These are phyloP conservation scores for Gracilaria vermiculophylla DNA, from an alignment of 23 red algal species.

Conservation along the genomic window DNA sequence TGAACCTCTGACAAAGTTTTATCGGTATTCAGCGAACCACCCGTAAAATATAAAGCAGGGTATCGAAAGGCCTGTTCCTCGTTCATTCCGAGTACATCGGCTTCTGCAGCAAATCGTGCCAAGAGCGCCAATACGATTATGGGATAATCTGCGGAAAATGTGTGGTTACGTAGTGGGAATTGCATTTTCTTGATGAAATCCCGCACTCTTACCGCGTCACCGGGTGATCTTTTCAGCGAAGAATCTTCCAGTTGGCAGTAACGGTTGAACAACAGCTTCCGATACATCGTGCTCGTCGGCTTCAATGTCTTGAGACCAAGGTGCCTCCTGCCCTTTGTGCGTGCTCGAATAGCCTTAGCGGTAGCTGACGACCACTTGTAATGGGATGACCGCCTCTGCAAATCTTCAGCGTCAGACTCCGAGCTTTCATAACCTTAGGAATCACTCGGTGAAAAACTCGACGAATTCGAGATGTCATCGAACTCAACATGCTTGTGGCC, in stretches of 20 bases:
- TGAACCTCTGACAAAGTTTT: background rate
- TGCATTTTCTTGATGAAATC: slow-evolving; percentile 3
- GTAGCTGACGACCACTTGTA: too few relatives aligned
- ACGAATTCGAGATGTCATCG: too few relatives aligned
- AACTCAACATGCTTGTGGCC: too few relatives aligned
- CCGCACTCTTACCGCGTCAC: background rate
- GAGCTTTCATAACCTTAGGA: too few relatives aligned
- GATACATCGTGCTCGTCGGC: background rate
- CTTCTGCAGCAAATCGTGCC: background rate
- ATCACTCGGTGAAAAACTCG: too few relatives aligned
- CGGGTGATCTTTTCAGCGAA: background rate
- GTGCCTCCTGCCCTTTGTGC: too few relatives aligned
- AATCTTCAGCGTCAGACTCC: too few relatives aligned
- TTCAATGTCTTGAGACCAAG: too few relatives aligned
- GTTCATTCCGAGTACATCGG: background rate
- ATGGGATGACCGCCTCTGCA: too few relatives aligned
- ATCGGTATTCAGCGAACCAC: background rate
- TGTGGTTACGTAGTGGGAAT: background rate
- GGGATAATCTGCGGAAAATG: slow-evolving; percentile 4
- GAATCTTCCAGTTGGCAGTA: background rate
- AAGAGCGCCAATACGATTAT: slow-evolving; percentile 29
- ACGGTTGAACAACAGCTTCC: background rate
- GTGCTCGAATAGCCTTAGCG: too few relatives aligned
- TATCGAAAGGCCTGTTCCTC: slow-evolving; percentile 10
- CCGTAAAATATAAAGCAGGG: background rate